Percentiles rank a stretch among this genome's conserved stretches.
Conservation (phyloP, 169 alveolate genomes). For the Plasmodium vivax region DNA sequence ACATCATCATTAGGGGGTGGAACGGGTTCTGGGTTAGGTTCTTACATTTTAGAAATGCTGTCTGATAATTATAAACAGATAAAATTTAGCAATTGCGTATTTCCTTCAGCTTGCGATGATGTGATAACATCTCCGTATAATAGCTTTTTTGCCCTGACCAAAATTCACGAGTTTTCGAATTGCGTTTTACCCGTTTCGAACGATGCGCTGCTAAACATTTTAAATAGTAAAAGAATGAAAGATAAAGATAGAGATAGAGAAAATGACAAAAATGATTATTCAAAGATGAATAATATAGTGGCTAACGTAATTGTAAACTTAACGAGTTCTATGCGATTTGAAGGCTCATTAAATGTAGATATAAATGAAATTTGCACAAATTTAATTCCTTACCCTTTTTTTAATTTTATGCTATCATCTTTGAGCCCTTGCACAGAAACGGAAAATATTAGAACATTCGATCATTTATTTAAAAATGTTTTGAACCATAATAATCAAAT, state of each 20-base stretch:
- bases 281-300: slow-evolving; percentile 74
- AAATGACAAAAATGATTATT: slow-evolving; percentile 59
- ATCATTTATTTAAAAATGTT: slow-evolving; percentile 75
- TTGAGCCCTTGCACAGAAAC: slow-evolving; percentile 85
- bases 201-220: slow-evolving; percentile 82
- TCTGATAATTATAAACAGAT: slow-evolving; percentile 91
- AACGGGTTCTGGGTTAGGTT: slow-evolving; percentile 99
- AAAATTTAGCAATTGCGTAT: slow-evolving; percentile 89
- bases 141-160: slow-evolving; percentile 90
- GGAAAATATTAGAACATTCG: slow-evolving; percentile 61
- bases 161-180: slow-evolving; percentile 90
- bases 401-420: slow-evolving; percentile 91
- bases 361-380: slow-evolving; percentile 96
- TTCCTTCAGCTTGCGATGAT: slow-evolving; percentile 94
- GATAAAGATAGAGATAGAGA: slow-evolving; percentile 57
- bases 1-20: slow-evolving; percentile 98
- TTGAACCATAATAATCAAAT: slow-evolving; percentile 82
- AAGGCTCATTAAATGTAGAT: slow-evolving; percentile 95
- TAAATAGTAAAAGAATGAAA: slow-evolving; percentile 63
- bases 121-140: slow-evolving; percentile 95
- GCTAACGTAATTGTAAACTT: slow-evolving; percentile 80
- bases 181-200: slow-evolving; percentile 94
- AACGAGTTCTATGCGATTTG: slow-evolving; percentile 95
- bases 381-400: slow-evolving; percentile 94
- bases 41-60: slow-evolving; percentile 91